These are phyloP conservation scores for Corrigiola litoralis DNA, from an alignment of 179 eudicot genomes.

Conservation along the genomic window DNA sequence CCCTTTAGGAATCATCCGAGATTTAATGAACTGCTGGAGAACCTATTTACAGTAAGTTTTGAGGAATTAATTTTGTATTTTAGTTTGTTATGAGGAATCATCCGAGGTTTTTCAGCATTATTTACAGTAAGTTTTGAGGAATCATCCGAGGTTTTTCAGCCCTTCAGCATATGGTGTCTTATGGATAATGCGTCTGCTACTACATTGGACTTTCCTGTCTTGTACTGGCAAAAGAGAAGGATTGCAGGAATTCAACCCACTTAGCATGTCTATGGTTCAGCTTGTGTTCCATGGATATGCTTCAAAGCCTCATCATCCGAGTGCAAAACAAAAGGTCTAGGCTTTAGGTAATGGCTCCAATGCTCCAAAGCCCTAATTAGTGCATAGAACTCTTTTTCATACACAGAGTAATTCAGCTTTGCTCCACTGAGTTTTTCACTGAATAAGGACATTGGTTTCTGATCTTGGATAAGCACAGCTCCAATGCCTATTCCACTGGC, in stretches of 20 bases:
- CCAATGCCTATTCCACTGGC: background rate
- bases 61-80: too few relatives aligned
- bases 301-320: background rate
- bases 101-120: too few relatives aligned
- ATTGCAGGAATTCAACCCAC: background rate
- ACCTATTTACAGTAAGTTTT: slow-evolving; percentile 74
- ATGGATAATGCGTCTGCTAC: background rate
- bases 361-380: background rate
- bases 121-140: too few relatives aligned
- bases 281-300: background rate
- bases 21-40: slow-evolving; percentile 86
- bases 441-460: background rate
- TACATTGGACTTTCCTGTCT: background rate
- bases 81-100: too few relatives aligned
- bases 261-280: too few relatives aligned
- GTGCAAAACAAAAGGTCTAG: background rate
- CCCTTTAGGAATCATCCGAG: slow-evolving; percentile 92
- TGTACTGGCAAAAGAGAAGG: background rate
- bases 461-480: background rate
- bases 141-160: too few relatives aligned
- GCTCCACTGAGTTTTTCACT: background rate
- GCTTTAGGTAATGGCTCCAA: background rate
- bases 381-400: background rate
- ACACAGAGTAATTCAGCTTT: background rate
- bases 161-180: background rate